Evolutionary conservation across 2,329 filamentous ascomycete genomes (phyloP).

Genomic region (Emericellopsis atlantica): DNA sequence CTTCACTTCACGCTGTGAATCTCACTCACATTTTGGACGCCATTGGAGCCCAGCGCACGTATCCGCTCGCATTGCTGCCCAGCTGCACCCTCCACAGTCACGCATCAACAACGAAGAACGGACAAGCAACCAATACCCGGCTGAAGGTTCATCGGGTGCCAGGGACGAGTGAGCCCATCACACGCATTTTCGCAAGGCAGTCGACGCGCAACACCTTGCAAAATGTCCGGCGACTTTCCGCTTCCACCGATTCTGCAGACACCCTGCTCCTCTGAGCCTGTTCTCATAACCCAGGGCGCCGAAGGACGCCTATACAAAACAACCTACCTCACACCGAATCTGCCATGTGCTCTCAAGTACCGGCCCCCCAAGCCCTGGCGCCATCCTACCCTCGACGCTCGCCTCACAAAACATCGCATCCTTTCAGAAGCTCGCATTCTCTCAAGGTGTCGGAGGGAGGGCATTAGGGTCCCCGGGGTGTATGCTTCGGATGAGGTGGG

Average conservation of each 20-base stretch:
- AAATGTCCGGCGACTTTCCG: constrained; percentile 18
- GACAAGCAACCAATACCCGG: not conserved
- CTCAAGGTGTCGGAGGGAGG: constrained; percentile 64
- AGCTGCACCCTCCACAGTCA: too few species aligned
- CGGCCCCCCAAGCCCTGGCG: constrained; percentile 85
- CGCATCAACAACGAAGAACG: not conserved
- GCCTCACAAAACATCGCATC: constrained; percentile 76
- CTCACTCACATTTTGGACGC: too few species aligned
- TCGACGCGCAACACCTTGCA: too few species aligned
- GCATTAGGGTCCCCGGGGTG: constrained; percentile 70
- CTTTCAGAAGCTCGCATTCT: constrained; percentile 82
- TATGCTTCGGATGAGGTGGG: constrained; percentile 52
- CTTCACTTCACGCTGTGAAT: not conserved
- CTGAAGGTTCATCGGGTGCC: too few species aligned
- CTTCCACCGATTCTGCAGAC: constrained; percentile 55
- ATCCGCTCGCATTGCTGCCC: too few species aligned
- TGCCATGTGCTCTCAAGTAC: constrained; percentile 76
- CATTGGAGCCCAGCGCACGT: too few species aligned
- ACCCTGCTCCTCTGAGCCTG: constrained; percentile 45
- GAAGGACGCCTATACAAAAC: constrained; percentile 91
- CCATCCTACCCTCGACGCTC: constrained; percentile 77
- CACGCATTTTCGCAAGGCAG: not conserved
- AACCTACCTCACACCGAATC: constrained; percentile 56
- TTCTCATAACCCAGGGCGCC: constrained; percentile 81
- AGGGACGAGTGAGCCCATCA: not conserved